Evolutionary conservation across 1,139 yeast genomes (phyloP).

Genomic region (Kurtzmaniella quercitrusa): DNA sequence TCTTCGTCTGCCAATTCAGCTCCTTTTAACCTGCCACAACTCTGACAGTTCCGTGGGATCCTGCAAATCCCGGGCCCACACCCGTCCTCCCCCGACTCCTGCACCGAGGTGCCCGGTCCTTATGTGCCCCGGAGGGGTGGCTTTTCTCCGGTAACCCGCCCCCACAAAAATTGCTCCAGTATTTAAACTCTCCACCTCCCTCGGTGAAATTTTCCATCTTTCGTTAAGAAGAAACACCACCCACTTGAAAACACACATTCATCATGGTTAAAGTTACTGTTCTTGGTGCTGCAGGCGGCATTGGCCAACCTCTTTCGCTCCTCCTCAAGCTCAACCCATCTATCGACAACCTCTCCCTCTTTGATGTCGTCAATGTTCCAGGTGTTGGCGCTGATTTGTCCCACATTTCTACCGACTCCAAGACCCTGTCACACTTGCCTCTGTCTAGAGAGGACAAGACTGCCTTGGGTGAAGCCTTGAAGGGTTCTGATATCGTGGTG

Average conservation of each 20-base stretch:
- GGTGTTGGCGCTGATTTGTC: slow-evolving; percentile 76
- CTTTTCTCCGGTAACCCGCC: slow-evolving; percentile 1
- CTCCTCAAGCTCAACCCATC: slow-evolving; percentile 55
- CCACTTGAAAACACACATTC: slow-evolving; percentile 1
- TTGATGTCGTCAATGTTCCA: slow-evolving; percentile 61
- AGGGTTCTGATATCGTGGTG: slow-evolving; percentile 54
- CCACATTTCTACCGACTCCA: slow-evolving; percentile 62
- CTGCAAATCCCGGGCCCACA: neutral
- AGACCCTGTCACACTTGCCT: slow-evolving; percentile 55
- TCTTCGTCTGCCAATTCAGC: neutral
- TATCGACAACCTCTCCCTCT: slow-evolving; percentile 54
- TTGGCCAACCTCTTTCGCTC: slow-evolving; percentile 72
- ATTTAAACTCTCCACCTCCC: neutral
- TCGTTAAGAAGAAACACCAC: neutral
- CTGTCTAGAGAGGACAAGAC: slow-evolving; percentile 42
- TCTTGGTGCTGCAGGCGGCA: slow-evolving; percentile 79
- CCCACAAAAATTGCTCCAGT: neutral
- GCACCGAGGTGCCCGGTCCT: slow-evolving; percentile 3
- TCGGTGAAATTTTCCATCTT: neutral
- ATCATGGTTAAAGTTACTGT: slow-evolving; percentile 64
- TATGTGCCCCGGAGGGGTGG: slow-evolving; percentile 1
- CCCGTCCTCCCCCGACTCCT: slow-evolving; percentile 1
- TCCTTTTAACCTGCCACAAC: neutral
- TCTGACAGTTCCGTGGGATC: neutral
- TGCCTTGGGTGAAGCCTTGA: slow-evolving; percentile 48